phyloP scores from a whole-genome alignment of 1,139 yeast genomes.

The Saccharomyces hybrid region DNA sequence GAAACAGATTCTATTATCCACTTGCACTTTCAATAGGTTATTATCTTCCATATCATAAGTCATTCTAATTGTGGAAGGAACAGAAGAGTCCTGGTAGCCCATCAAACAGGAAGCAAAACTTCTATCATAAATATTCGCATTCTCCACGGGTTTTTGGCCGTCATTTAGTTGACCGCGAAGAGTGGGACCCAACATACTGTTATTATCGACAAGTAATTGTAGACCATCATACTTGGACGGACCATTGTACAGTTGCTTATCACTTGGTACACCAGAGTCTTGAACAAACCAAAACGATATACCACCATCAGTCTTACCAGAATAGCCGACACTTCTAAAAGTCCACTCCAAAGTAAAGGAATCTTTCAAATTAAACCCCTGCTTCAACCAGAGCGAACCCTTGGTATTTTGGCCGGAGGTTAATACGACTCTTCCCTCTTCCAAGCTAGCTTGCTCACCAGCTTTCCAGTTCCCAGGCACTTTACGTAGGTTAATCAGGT shows the following conservation, averaged over 20 bases:
- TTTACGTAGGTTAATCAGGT: constrained; percentile 22
- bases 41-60: constrained; percentile 42
- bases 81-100: constrained; percentile 56
- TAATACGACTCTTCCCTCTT: constrained; percentile 37
- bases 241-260: constrained; percentile 19
- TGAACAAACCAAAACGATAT: constrained; percentile 28
- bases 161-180: constrained; percentile 54
- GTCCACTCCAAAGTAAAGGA: constrained; percentile 42
- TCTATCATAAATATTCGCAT: constrained; percentile 23
- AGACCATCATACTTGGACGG: constrained; percentile 49
- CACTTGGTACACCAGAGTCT: constrained; percentile 20
- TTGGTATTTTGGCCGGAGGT: constrained; percentile 35
- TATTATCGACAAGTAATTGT: constrained; percentile 45
- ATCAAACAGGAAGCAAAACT: constrained; percentile 51
- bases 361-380: constrained; percentile 12
- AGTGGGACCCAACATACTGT: constrained; percentile 37
- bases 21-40: constrained; percentile 50
- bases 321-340: constrained; percentile 3
- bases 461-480: constrained; percentile 29
- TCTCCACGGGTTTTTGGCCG: constrained; percentile 27
- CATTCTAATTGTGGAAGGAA: constrained; percentile 59
- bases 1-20: constrained; percentile 64
- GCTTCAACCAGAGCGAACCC: constrained; percentile 46
- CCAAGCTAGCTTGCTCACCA: constrained; percentile 28
- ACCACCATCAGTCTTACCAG: constrained; percentile 17